Base-by-base conservation (phyloP, 2,329 filamentous ascomycete genomes). In the Pseudopithomyces chartarum region DNA sequence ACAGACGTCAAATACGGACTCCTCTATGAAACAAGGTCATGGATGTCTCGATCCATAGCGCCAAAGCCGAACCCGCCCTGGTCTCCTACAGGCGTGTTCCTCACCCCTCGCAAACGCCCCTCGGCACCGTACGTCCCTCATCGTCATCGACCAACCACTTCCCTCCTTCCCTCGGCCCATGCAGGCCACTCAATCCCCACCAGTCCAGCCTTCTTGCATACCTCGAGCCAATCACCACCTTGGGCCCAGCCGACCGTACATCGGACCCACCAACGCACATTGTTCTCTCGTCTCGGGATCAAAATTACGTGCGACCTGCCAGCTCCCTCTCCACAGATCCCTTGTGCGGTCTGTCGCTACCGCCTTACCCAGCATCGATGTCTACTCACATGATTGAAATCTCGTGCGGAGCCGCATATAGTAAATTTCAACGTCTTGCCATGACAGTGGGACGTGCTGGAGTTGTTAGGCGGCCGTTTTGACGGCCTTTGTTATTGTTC, bases 361-460 rank as follows among this genome's bases (percentile, higher is more conserved):
- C 68, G 67, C 63, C 65, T 64, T 68, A 71, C 73, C 74, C 73
- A 75, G 74, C 74, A 74, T 69, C 64, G 61, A 64, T 59, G 66
- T 65, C 56, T 59, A 62, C 72, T 77, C 74, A 77, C 74, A 75
- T 77, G 74, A 77, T 69, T 64, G 60, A 58, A 58, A 62, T 60
- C 64, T 59, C 63, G 69, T 62, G 71, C 68, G 70, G 69, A 67
- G 64, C 68, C 71, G 68, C 71, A 71, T 66, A 55, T 71, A 76
- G 74, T 71, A 71, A 77, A 75, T 60, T 65, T 67, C 74, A 74
- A 77, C 74, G 74, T 77, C 74, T 64, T 47, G 54, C 52, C 66
- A 65, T 69, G 47, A 44, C 45, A 33, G 58, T 23, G 49, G 57
- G 43, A 53, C 48, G 52, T 52, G 52, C n/a, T 52, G 51, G 46